Conservation (phyloP, 2,329 filamentous ascomycete species). For the Clarireedia monteithiana region DNA sequence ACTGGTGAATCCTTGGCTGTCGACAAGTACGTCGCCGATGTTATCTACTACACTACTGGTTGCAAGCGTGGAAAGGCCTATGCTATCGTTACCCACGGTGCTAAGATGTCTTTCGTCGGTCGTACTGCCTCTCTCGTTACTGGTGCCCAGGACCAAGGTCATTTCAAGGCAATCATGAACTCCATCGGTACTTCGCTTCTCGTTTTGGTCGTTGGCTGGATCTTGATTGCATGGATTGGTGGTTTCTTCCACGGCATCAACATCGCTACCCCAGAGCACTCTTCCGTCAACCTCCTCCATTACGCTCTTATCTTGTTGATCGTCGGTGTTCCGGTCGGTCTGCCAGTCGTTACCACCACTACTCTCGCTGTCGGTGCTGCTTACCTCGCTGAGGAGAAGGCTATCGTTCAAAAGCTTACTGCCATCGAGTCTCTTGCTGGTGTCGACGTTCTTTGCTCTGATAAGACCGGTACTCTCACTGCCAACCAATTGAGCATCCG, state of each 20-base stretch:
- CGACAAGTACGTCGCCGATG: constrained; percentile 71
- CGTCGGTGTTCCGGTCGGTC: constrained; percentile 72
- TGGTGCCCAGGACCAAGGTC: constrained; percentile 67
- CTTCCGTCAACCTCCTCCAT: constrained; percentile 57
- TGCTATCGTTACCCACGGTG: constrained; percentile 58
- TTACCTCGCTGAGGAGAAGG: constrained; percentile 70
- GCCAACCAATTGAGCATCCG: constrained; percentile 70
- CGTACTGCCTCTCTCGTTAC: constrained; percentile 67
- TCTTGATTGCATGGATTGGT: constrained; percentile 68
- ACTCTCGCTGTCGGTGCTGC: constrained; percentile 71
- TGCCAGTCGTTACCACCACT: constrained; percentile 71
- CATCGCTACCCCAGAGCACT: constrained; percentile 50
- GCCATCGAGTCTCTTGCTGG: constrained; percentile 70
- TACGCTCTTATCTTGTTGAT: constrained; percentile 66
- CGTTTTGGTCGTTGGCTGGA: constrained; percentile 71
- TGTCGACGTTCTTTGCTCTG: constrained; percentile 73
- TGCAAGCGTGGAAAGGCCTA: constrained; percentile 76
- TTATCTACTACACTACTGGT: constrained; percentile 71
- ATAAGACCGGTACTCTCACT: constrained; percentile 73
- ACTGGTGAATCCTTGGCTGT: constrained; percentile 75
- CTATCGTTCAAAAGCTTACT: constrained; percentile 72
- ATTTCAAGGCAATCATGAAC: constrained; percentile 82
- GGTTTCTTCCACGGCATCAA: constrained; percentile 67
- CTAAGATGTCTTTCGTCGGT: constrained; percentile 68
- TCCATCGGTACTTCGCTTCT: constrained; percentile 67